Percentiles rank a stretch among this genome's conserved stretches.
Conservation (phyloP, 1,284 basidiomycete genomes). For the Cutaneotrichosporon sp. region DNA sequence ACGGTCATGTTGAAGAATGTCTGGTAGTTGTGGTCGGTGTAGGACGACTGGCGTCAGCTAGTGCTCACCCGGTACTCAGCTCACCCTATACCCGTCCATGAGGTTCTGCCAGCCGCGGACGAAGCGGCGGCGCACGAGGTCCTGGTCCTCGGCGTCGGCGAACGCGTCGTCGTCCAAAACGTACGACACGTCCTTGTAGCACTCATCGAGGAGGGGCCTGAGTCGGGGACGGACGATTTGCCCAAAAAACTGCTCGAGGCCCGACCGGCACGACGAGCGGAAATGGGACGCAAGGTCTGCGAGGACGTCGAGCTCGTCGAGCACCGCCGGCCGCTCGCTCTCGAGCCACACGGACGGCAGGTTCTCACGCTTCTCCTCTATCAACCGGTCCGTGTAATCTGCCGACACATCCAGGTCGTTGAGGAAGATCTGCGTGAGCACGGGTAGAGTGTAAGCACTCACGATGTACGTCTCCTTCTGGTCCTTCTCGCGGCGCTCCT, state of each 20-base stretch:
- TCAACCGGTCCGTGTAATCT: conserved; percentile 74
- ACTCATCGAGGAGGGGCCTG: conserved; percentile 73
- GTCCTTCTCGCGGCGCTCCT: conserved; percentile 71
- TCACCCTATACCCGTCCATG: conserved; percentile 62
- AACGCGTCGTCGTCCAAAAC: conserved; percentile 83
- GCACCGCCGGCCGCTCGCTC: conserved; percentile 52
- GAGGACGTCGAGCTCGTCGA: conserved; percentile 34
- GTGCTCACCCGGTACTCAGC: neutral
- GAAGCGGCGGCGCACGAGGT: conserved; percentile 81
- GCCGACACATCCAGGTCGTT: conserved; percentile 85
- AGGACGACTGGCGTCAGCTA: conserved; percentile 57
- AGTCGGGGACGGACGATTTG: conserved; percentile 81
- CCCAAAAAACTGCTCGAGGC: conserved; percentile 90
- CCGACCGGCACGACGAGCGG: conserved; percentile 65
- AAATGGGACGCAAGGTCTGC: conserved; percentile 57
- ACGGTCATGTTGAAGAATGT: conserved; percentile 76
- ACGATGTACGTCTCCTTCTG: conserved; percentile 73
- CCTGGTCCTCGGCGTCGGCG: conserved; percentile 73
- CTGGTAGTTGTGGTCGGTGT: conserved; percentile 83
- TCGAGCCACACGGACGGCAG: conserved; percentile 67
- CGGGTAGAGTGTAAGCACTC: conserved; percentile 37
- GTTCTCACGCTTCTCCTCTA: conserved; percentile 60
- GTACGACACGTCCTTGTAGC: conserved; percentile 85
- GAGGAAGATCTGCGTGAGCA: conserved; percentile 60
- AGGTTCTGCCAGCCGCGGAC: conserved; percentile 73